Conservation (phyloP, 2,329 filamentous ascomycete genomes). For the Blastomyces parvus region DNA sequence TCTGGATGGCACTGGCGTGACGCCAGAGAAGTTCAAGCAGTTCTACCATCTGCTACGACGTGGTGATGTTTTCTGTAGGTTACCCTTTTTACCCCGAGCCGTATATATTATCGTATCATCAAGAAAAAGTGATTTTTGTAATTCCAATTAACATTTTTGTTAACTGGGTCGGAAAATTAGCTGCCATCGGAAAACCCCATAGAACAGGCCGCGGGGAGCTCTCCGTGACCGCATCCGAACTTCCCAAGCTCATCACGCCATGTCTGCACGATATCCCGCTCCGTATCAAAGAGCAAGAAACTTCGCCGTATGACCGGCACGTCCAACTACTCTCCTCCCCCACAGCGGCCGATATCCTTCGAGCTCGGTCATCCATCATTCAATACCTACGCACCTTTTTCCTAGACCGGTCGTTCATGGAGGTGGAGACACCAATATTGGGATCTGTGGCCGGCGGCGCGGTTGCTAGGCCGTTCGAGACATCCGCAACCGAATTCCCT, state of each 20-base stretch:
- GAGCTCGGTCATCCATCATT: conserved; percentile 64
- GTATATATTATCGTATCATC: neutral
- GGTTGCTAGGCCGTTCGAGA: conserved; percentile 75
- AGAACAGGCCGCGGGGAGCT: conserved; percentile 65
- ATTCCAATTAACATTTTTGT: neutral
- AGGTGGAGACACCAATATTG: conserved; percentile 86
- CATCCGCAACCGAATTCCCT: conserved; percentile 64
- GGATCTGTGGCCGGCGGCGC: conserved; percentile 78
- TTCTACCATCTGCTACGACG: conserved; percentile 59
- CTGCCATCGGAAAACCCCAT: conserved; percentile 60
- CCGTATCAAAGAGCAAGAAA: conserved; percentile 59
- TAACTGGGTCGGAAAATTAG: conserved; percentile 30
- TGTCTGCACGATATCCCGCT: conserved; percentile 70
- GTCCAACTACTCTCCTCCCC: conserved; percentile 75
- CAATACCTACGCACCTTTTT: conserved; percentile 66
- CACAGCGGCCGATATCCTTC: conserved; percentile 57
- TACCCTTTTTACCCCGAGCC: conserved; percentile 4
- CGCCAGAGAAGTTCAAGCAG: conserved; percentile 44
- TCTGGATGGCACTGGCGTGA: conserved; percentile 29
- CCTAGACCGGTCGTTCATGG: conserved; percentile 61
- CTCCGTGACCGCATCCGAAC: conserved; percentile 56
- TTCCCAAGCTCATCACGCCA: conserved; percentile 67
- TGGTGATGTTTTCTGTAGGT: conserved; percentile 76
- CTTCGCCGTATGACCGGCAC: conserved; percentile 66
- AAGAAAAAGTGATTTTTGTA: neutral